Percentiles rank a stretch among this genome's conserved stretches.
These are phyloP conservation scores for Marchantia polymorpha DNA, from an alignment of 225 moss, liverwort and hornwort species.

Conservation along the genomic window DNA sequence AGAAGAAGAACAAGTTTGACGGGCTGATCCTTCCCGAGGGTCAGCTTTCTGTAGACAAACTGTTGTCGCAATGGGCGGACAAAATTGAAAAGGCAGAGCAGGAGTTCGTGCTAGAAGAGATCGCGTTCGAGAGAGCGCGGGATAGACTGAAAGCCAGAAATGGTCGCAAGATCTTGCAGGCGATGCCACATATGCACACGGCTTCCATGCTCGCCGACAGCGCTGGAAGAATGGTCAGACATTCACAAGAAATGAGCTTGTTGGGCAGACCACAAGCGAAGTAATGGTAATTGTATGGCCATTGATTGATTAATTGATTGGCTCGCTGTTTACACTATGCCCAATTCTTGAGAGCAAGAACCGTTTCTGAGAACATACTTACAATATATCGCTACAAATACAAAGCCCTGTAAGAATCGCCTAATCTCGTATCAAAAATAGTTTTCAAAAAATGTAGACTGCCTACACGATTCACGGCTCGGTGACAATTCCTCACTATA, in stretches of 20 bases:
- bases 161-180: not conserved
- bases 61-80: constrained; percentile 40
- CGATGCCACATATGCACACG: not conserved
- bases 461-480: not conserved
- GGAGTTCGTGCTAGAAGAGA: constrained; percentile 39
- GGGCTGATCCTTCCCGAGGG: constrained; percentile 22
- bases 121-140: constrained; percentile 32
- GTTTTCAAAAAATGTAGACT: constrained; percentile 5
- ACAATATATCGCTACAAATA: constrained; percentile 5
- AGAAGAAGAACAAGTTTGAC: not conserved
- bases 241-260: not conserved
- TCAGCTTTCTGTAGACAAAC: constrained; percentile 37
- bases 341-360: not conserved
- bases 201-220: not conserved
- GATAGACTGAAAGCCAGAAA: constrained; percentile 16
- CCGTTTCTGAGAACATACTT: not conserved
- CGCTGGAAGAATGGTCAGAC: not conserved
- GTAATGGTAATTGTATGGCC: not conserved
- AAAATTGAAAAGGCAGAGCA: constrained; percentile 40
- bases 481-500: not conserved
- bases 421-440: constrained; percentile 9
- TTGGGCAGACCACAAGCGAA: not conserved
- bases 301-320: not conserved
- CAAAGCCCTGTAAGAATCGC: constrained; percentile 13
- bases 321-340: not conserved